Conservation (phyloP, 805 yeast genomes). For the Pichia pseudocactophila region DNA sequence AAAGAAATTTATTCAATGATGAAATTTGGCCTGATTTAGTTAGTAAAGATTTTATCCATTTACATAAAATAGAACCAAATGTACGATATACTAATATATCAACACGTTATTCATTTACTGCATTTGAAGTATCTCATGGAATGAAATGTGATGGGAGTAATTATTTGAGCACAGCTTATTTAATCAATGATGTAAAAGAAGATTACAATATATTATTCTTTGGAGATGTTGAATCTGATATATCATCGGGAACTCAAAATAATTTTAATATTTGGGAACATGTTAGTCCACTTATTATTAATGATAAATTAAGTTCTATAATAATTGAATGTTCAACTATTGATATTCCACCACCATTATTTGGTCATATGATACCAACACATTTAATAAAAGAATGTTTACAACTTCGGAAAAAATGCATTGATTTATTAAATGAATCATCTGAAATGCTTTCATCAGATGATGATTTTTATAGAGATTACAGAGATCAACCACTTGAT, state of each 20-base stretch:
- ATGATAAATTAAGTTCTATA: slow-evolving; percentile 40
- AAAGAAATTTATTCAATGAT: slow-evolving; percentile 59
- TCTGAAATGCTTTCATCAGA: not conserved
- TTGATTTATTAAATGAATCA: slow-evolving; percentile 7
- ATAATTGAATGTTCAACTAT: slow-evolving; percentile 72
- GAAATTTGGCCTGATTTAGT: slow-evolving; percentile 71
- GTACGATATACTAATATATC: slow-evolving; percentile 10
- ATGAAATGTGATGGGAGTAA: slow-evolving; percentile 5
- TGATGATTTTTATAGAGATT: slow-evolving; percentile 13
- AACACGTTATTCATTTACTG: slow-evolving; percentile 31
- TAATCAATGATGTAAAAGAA: slow-evolving; percentile 31
- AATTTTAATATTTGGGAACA: slow-evolving; percentile 47
- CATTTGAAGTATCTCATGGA: slow-evolving; percentile 36
- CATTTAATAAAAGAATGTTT: slow-evolving; percentile 51
- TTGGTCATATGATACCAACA: slow-evolving; percentile 75
- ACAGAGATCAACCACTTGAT: slow-evolving; percentile 27
- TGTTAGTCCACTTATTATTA: slow-evolving; percentile 38
- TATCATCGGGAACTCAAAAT: slow-evolving; percentile 30
- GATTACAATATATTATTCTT: slow-evolving; percentile 45
- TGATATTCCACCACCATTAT: slow-evolving; percentile 42
- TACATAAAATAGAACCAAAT: slow-evolving; percentile 17
- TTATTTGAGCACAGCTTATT: slow-evolving; percentile 51
- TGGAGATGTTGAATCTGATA: slow-evolving; percentile 81
- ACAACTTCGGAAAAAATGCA: slow-evolving; percentile 20
- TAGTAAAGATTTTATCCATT: slow-evolving; percentile 17